A percentile compares a stretch with the other conserved stretches of the same genome.
These are phyloP conservation scores for Xylaria bambusicola DNA, from an alignment of 495 filamentous ascomycete species.

Conservation along the genomic window DNA sequence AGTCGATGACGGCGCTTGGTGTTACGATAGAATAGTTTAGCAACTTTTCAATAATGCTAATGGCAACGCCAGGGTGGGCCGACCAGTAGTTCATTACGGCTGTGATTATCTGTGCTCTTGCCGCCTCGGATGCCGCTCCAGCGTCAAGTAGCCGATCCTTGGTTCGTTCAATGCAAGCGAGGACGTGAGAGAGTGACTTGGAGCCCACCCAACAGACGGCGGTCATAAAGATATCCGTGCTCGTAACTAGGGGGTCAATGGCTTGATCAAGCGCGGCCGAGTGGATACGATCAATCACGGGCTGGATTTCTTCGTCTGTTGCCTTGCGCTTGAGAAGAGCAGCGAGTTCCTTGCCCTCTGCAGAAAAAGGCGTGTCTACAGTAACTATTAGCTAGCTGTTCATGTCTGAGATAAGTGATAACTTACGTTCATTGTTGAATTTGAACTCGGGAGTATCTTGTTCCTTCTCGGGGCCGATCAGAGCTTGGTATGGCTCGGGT, in stretches of 20 bases:
- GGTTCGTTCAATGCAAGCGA: conserved; percentile 93
- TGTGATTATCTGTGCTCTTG: conserved; percentile 82
- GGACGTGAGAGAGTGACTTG: conserved; percentile 93
- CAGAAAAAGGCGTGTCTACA: conserved; percentile 75
- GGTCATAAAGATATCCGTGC: conserved; percentile 91
- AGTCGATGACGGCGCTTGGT: conserved; percentile 79
- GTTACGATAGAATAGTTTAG: conserved; percentile 95
- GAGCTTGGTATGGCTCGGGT: conserved; percentile 75
- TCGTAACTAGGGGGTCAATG: conserved; percentile 75
- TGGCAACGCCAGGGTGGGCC: conserved; percentile 87
- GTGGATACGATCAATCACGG: conserved; percentile 74
- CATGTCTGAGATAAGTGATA: neutral
- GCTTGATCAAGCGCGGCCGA: conserved; percentile 66
- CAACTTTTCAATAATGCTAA: conserved; percentile 93
- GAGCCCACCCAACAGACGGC: conserved; percentile 88
- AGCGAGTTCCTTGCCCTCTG: conserved; percentile 77
- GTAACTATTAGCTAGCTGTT: neutral
- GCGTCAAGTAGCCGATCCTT: conserved; percentile 86
- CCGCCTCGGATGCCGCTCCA: conserved; percentile 68
- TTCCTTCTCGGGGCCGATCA: conserved; percentile 86
- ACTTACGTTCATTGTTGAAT: conserved; percentile 75
- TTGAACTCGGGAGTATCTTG: conserved; percentile 95
- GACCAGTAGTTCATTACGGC: conserved; percentile 92
- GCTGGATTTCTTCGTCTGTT: conserved; percentile 76
- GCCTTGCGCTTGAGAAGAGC: conserved; percentile 80